phyloP scores from a whole-genome alignment of 2,329 filamentous ascomycete species.

The Beauveria pseudobassiana region DNA sequence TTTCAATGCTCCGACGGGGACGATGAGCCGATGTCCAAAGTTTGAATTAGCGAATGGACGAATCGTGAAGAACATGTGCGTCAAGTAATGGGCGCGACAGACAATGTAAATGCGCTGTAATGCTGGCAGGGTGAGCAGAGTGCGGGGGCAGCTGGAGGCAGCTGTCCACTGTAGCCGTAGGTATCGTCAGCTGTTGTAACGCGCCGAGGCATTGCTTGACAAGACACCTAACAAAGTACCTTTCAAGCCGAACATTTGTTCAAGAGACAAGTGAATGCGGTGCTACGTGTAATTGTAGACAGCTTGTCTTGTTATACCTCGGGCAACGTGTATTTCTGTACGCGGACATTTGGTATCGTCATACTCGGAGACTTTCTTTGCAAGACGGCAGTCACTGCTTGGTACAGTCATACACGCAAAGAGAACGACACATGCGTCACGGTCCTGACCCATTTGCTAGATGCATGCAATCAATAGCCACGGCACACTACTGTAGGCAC shows the following conservation, averaged over 20 bases:
- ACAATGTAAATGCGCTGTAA: not conserved
- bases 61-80: constrained; percentile 7
- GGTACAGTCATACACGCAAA: too few species aligned
- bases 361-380: not conserved
- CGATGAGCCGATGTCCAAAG: not conserved
- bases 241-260: too few species aligned
- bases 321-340: not conserved
- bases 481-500: constrained; percentile 9
- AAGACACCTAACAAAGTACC: too few species aligned
- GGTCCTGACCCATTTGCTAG: not conserved
- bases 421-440: too few species aligned
- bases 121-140: not conserved
- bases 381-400: not conserved
- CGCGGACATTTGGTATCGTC: not conserved
- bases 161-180: too few species aligned
- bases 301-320: not conserved
- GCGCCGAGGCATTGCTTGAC: not conserved
- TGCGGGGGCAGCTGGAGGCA: not conserved
- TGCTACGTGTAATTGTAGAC: not conserved
- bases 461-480: not conserved
- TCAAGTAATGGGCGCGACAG: not conserved
- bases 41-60: not conserved
- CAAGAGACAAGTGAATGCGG: not conserved
- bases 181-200: too few species aligned
- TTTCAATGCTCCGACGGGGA: too few species aligned